A percentile compares a stretch with the other conserved stretches of the same genome.
These are phyloP conservation scores for Fraxinus xanthoxyloides DNA, from an alignment of 305 asterid species.

Conservation along the genomic window DNA sequence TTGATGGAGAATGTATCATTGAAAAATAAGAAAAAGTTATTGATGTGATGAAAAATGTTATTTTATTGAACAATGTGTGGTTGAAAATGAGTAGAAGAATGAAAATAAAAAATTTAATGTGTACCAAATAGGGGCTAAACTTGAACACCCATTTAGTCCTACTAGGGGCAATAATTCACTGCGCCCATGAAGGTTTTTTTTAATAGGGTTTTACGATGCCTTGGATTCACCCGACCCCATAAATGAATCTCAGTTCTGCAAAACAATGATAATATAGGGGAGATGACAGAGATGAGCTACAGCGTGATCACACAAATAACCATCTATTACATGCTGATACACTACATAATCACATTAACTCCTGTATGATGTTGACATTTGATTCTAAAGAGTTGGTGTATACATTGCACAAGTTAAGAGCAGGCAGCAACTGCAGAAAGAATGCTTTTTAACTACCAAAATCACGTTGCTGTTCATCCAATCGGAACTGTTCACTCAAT, in stretches of 20 bases:
- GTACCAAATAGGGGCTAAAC: too few relatives aligned
- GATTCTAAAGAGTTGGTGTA: background rate
- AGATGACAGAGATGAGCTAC: background rate
- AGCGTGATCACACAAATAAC: background rate
- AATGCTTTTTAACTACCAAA: conserved; percentile 47
- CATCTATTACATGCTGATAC: background rate
- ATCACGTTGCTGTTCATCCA: conserved; percentile 51
- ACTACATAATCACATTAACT: background rate
- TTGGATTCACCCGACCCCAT: background rate
- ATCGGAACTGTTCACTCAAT: conserved; percentile 41
- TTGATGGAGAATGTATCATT: too few relatives aligned
- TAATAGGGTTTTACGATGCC: background rate
- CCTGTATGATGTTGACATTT: background rate
- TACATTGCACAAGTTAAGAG: background rate
- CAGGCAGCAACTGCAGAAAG: conserved; percentile 30
- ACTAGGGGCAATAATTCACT: background rate
- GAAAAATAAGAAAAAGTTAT: too few relatives aligned
- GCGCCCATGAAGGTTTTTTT: background rate
- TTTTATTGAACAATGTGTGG: too few relatives aligned
- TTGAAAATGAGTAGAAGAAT: too few relatives aligned
- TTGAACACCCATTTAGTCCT: background rate
- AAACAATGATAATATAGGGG: background rate
- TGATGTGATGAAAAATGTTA: too few relatives aligned
- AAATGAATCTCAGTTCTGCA: background rate
- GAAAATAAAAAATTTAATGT: too few relatives aligned